These are phyloP conservation scores for Teratosphaeriaceae sp. DNA, from an alignment of 2,329 filamentous ascomycete species.

Conservation along the genomic window DNA sequence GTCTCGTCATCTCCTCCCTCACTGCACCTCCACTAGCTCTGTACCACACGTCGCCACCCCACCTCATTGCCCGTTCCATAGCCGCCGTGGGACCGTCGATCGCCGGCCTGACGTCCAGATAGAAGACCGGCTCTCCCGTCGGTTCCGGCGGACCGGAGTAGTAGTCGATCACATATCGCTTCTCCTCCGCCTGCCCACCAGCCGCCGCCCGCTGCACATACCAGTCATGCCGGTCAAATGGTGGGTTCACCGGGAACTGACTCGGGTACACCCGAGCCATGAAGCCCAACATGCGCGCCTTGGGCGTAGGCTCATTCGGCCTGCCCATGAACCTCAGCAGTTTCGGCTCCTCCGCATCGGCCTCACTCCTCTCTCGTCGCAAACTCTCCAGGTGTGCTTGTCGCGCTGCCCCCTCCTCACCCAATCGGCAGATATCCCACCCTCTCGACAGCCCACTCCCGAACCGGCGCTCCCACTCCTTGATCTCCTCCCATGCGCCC, in stretches of 20 bases:
- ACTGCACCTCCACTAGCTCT: conserved; percentile 68
- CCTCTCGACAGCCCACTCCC: conserved; percentile 57
- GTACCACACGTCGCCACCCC: conserved; percentile 95
- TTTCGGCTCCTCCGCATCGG: conserved; percentile 54
- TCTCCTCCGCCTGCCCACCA: conserved; percentile 63
- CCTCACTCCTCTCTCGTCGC: conserved; percentile 12
- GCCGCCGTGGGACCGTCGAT: conserved; percentile 73
- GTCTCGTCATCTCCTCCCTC: conserved; percentile 37
- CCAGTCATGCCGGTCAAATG: conserved; percentile 98
- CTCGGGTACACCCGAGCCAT: conserved; percentile 72
- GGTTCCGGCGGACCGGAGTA: conserved; percentile 78
- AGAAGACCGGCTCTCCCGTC: conserved; percentile 90
- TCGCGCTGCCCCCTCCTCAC: conserved; percentile 28
- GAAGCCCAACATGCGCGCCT: conserved; percentile 76
- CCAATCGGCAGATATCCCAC: conserved; percentile 27
- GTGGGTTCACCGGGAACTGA: conserved; percentile 72
- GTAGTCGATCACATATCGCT: conserved; percentile 96
- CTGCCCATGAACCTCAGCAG: conserved; percentile 83
- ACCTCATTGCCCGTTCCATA: conserved; percentile 75
- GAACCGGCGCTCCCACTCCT: conserved; percentile 89
- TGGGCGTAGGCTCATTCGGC: conserved; percentile 84
- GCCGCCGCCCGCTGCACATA: conserved; percentile 68
- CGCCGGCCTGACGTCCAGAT: conserved; percentile 86
- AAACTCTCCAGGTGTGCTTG: conserved; percentile 20
- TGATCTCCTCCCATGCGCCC: conserved; percentile 91